These are phyloP conservation scores for Xylogone sp. DNA, from an alignment of 2,329 filamentous ascomycete species.

Conservation along the genomic window DNA sequence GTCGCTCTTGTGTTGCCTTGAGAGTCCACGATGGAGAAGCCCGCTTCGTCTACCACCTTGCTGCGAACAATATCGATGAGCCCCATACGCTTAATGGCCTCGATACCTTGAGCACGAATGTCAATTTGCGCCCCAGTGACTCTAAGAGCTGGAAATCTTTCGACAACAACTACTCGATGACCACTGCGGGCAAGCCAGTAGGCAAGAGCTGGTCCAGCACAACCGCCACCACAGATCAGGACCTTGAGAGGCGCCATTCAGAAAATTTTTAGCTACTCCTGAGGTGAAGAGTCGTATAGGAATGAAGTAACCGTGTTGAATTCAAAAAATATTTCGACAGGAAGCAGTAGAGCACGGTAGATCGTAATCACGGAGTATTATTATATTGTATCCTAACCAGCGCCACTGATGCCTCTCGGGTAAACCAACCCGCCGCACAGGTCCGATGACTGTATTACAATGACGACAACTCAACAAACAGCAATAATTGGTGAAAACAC, in stretches of 20 bases:
- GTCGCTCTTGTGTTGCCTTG: conserved; percentile 34
- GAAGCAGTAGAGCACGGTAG: background rate
- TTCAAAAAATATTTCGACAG: background rate
- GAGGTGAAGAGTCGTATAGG: background rate
- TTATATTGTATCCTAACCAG: too few species aligned
- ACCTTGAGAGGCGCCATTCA: conserved; percentile 23
- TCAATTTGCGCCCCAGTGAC: conserved; percentile 50
- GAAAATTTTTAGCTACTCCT: too few species aligned
- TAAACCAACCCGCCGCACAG: too few species aligned
- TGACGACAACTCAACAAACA: too few species aligned
- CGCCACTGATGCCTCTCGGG: too few species aligned
- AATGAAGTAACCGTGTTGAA: background rate
- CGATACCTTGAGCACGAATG: conserved; percentile 46
- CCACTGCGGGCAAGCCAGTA: conserved; percentile 43
- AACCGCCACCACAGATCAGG: conserved; percentile 32
- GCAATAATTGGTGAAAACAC: too few species aligned
- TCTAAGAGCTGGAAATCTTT: conserved; percentile 38
- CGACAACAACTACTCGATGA: conserved; percentile 35
- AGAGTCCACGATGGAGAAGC: conserved; percentile 39
- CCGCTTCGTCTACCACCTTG: conserved; percentile 42
- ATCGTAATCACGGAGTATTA: too few species aligned
- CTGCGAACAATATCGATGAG: conserved; percentile 39
- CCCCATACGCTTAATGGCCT: conserved; percentile 48
- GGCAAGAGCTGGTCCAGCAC: conserved; percentile 39
- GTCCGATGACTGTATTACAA: too few species aligned